Conservation (phyloP, 805 yeast genomes). For the Yarrowia bubula region DNA sequence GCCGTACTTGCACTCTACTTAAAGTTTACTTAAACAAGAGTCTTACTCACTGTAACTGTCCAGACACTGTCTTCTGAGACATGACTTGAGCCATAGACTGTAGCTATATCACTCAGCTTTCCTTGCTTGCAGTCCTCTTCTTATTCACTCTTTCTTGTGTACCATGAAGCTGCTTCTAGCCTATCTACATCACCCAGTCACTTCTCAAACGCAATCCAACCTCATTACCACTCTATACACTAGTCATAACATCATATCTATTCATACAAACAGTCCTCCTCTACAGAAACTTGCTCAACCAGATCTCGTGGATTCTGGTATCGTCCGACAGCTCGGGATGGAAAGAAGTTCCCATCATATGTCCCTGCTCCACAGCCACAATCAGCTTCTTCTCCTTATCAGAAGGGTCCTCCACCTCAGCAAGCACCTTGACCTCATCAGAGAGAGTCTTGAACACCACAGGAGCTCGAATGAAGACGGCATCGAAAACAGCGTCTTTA, state of each 20-base stretch:
- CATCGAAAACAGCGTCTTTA: constrained; percentile 37
- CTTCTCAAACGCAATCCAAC: no score
- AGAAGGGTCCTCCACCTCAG: constrained; percentile 33
- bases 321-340: constrained; percentile 73
- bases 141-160: no score
- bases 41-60: no score
- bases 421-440: constrained; percentile 27
- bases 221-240: no score
- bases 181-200: no score
- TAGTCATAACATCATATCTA: background rate
- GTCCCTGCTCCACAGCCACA: constrained; percentile 73
- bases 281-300: constrained; percentile 47
- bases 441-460: constrained; percentile 46
- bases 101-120: no score
- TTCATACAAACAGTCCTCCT: background rate
- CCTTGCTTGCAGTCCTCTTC: no score
- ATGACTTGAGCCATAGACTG: no score
- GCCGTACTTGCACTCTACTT: no score
- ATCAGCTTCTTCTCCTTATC: constrained; percentile 40
- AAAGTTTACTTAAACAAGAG: no score
- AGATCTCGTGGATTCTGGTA: constrained; percentile 67
- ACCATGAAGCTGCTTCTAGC: no score
- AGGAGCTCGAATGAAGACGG: constrained; percentile 74
- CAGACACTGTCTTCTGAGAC: no score
- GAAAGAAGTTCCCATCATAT: constrained; percentile 68